phyloP scores from a whole-genome alignment of 176 grass and related monocot genomes.

The Zizania latifolia region DNA sequence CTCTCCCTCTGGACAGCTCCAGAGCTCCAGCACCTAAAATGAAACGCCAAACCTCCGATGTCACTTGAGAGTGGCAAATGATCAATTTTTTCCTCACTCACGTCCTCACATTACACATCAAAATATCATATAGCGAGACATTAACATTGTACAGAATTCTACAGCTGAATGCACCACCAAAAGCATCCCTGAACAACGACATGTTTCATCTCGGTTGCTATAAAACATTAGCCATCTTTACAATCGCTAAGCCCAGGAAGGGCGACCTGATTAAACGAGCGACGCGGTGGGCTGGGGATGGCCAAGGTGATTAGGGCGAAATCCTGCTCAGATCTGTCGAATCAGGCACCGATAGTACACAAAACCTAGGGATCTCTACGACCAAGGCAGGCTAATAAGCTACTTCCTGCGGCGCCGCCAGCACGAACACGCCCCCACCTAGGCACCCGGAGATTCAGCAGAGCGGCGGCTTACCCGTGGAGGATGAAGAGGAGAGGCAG shows the following conservation, averaged over 20 bases:
- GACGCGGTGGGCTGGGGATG: background rate
- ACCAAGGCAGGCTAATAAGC: background rate
- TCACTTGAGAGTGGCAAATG: background rate
- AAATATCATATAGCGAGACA: background rate
- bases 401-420: background rate
- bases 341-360: background rate
- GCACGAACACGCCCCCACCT: background rate
- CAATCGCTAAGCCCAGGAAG: background rate
- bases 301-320: background rate
- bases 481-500: slow-evolving; percentile 18
- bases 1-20: slow-evolving; percentile 40
- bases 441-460: background rate
- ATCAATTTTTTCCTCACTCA: no score
- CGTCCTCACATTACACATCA: background rate
- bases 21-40: slow-evolving; percentile 46
- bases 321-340: slow-evolving; percentile 15
- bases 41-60: background rate
- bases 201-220: background rate
- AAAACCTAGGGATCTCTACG: slow-evolving; percentile 11
- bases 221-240: background rate
- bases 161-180: background rate
- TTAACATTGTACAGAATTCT: background rate
- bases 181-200: background rate
- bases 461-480: slow-evolving; percentile 11
- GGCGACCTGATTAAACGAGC: background rate